Percentiles rank a stretch among this genome's conserved stretches.
These are phyloP conservation scores for Yamadazyma epiphylla DNA, from an alignment of 1,139 yeast species.

Conservation along the genomic window DNA sequence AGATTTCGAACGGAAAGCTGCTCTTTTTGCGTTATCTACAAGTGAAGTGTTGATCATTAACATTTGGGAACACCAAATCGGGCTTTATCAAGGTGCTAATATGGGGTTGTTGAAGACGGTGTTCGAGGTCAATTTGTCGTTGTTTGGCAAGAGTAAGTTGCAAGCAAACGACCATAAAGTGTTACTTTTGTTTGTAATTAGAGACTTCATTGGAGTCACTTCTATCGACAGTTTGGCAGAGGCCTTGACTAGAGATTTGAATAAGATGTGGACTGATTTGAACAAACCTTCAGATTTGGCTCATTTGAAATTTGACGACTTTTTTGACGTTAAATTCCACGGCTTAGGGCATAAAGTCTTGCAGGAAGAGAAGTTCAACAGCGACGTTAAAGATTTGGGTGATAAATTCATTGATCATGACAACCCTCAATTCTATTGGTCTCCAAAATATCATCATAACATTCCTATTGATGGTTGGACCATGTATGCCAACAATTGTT, in stretches of 20 bases:
- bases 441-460: constrained; percentile 71
- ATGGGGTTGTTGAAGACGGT: constrained; percentile 95
- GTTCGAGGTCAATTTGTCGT: constrained; percentile 86
- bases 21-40: constrained; percentile 89
- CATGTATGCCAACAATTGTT: constrained; percentile 81
- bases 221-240: constrained; percentile 69
- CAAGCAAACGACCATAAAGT: constrained; percentile 55
- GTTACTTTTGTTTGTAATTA: constrained; percentile 76
- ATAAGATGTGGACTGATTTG: constrained; percentile 73
- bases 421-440: constrained; percentile 48
- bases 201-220: constrained; percentile 89
- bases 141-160: constrained; percentile 54
- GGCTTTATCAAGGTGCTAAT: constrained; percentile 95
- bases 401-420: constrained; percentile 46
- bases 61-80: constrained; percentile 97
- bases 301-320: constrained; percentile 58
- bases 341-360: constrained; percentile 83
- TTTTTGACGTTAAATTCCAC: constrained; percentile 79
- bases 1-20: constrained; percentile 95
- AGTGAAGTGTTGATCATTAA: constrained; percentile 87
- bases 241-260: constrained; percentile 67
- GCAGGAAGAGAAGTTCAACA: constrained; percentile 68
- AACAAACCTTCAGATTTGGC: constrained; percentile 66
- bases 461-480: constrained; percentile 98
- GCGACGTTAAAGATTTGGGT: constrained; percentile 63